Evolutionary conservation across 257 asterid genomes (phyloP).

Genomic region (Solanum bulbocastanum): DNA sequence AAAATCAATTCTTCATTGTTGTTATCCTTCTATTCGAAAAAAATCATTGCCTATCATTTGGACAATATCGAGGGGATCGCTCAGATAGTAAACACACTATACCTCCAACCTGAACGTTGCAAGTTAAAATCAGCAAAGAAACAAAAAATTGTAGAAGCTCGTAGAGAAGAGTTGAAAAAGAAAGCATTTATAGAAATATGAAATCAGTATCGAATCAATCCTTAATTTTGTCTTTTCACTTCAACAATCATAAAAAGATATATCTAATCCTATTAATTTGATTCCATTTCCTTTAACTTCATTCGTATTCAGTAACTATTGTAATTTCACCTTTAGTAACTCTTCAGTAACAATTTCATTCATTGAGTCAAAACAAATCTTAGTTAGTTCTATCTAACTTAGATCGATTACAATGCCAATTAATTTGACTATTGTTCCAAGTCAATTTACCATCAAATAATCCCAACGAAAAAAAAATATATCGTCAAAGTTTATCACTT

Average conservation of each 20-base stretch:
- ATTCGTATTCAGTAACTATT: neutral
- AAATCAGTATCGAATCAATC: neutral
- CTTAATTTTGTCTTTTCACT: neutral
- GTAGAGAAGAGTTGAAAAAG: too few relatives aligned
- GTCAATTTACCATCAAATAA: neutral
- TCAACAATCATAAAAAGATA: neutral
- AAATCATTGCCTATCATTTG: too few relatives aligned
- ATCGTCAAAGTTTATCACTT: neutral
- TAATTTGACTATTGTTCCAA: neutral
- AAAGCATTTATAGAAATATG: neutral
- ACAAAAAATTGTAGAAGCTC: too few relatives aligned
- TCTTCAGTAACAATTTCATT: accelerated
- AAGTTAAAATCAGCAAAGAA: neutral
- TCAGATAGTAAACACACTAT: too few relatives aligned
- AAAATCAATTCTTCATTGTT: neutral
- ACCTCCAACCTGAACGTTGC: neutral
- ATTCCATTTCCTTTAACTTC: neutral
- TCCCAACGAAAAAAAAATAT: neutral
- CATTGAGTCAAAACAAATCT: neutral
- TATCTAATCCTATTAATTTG: neutral
- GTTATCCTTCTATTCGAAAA: too few relatives aligned
- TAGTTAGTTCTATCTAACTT: neutral
- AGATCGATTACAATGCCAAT: neutral
- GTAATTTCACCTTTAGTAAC: neutral
- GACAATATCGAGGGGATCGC: too few relatives aligned